Base-by-base conservation (phyloP, 116 monocot genomes). In the Iris pallida region DNA sequence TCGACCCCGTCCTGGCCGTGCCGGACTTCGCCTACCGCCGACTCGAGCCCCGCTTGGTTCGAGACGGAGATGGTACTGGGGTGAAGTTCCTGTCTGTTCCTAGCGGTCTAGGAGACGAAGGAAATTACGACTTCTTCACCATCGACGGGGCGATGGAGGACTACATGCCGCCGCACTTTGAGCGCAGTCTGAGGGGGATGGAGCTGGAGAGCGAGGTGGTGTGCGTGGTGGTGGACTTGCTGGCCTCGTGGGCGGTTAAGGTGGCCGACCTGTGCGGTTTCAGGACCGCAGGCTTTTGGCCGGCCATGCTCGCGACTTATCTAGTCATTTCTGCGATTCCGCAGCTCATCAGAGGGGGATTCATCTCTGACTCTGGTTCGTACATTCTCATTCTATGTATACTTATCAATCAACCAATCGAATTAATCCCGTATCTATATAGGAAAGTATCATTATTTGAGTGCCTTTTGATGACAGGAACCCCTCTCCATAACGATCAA, bases 261-360 rank as follows among this genome's bases (percentile, higher is more conserved):
- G 88, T 88, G 2, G 88, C 79, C 2, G 69, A 11, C 0, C 17
- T 66, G 17, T 75, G 74, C 45, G 70, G 77, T 13, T 20, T 86
- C 9, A 45, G 71, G 11, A 83, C 68, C 19, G 82, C 63, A 0
- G 86, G 92, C 6, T 92, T 92, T 63, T 88, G 92, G 92, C 83
- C 92, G 15, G 85, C 86, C 15, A 92, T 86, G 92, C 55, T 75
- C 6, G 86, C 80, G 1, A 81, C 66, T 7, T 92, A 88, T 61
- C 62, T 69, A 58, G 45, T 83, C 41, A 47, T 92, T 3, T 74
- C 65, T 10, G 78, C 81, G 3, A 77, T 83, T 6, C 88, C 92
- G 18, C 77, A 71, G 70, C 80, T 88, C 59, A 66, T 88, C 10
- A 56, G 45, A 18, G 47, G 58, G 9, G 82, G 81, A 0, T 14